Percentiles rank a stretch among this genome's conserved stretches.
phyloP scores from a whole-genome alignment of 805 yeast genomes.

The Candida namnaoensis region DNA sequence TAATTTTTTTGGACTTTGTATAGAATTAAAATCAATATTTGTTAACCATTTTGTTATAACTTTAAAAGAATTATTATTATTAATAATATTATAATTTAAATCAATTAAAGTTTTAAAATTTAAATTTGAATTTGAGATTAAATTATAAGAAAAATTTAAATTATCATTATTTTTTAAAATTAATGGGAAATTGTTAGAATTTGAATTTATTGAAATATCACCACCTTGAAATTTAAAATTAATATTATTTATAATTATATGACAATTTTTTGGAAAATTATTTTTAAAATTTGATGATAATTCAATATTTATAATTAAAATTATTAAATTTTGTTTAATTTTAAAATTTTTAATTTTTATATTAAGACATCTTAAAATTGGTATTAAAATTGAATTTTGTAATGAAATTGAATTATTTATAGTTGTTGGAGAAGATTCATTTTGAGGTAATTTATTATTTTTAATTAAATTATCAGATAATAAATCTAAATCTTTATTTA shows the following conservation, averaged over 20 bases:
- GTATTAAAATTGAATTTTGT: constrained; percentile 6
- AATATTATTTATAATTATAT: too few relatives aligned
- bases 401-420: not conserved
- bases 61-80: not conserved
- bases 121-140: constrained; percentile 7
- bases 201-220: constrained; percentile 9
- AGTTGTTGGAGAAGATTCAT: too few relatives aligned
- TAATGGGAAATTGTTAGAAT: constrained; percentile 14
- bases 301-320: constrained; percentile 42
- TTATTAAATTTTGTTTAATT: constrained; percentile 35
- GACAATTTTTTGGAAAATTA: too few relatives aligned
- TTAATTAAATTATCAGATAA: constrained; percentile 11
- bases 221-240: constrained; percentile 14
- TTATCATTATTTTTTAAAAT: constrained; percentile 16
- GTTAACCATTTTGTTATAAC: constrained; percentile 10
- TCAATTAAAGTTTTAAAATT: constrained; percentile 5
- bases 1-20: constrained; percentile 1
- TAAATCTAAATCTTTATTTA: constrained; percentile 1
- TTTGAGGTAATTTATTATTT: constrained; percentile 3
- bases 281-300: constrained; percentile 30
- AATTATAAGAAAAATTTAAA: constrained; percentile 17
- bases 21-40: constrained; percentile 8
- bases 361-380: constrained; percentile 30
- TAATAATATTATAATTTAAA: constrained; percentile 1
- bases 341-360: constrained; percentile 37